These are phyloP conservation scores for Lodderomyces orthopsilosis DNA, from an alignment of 1,139 yeast species.

Conservation along the genomic window DNA sequence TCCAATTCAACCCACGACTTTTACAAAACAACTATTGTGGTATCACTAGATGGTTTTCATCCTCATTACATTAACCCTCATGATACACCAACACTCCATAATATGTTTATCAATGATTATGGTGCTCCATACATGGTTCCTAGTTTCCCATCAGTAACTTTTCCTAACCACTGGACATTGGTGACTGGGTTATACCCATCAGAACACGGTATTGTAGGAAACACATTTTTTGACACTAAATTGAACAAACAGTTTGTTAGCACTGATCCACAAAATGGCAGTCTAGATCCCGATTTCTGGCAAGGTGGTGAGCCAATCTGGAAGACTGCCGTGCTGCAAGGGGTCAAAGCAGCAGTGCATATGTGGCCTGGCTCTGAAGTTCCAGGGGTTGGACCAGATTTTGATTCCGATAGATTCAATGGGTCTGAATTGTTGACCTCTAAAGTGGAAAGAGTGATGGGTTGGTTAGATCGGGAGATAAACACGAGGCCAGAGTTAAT, in stretches of 20 bases:
- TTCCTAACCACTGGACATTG: slow-evolving; percentile 90
- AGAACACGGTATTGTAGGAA: slow-evolving; percentile 85
- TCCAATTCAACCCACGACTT: slow-evolving; percentile 72
- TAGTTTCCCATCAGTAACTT: slow-evolving; percentile 84
- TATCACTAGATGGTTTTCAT: slow-evolving; percentile 86
- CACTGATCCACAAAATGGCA: slow-evolving; percentile 56
- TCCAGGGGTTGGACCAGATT: slow-evolving; percentile 45
- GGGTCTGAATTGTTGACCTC: slow-evolving; percentile 56
- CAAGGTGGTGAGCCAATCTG: slow-evolving; percentile 85
- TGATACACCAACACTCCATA: slow-evolving; percentile 69
- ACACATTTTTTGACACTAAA: slow-evolving; percentile 69
- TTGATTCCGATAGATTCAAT: slow-evolving; percentile 60
- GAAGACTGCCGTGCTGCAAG: slow-evolving; percentile 70
- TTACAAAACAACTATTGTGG: slow-evolving; percentile 71
- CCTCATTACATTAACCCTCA: slow-evolving; percentile 77
- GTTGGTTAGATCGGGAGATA: slow-evolving; percentile 63
- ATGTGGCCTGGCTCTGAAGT: slow-evolving; percentile 98
- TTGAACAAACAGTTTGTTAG: slow-evolving; percentile 58
- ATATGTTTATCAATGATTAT: slow-evolving; percentile 50
- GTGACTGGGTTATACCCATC: slow-evolving; percentile 84
- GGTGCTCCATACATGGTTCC: slow-evolving; percentile 86
- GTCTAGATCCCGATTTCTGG: slow-evolving; percentile 69
- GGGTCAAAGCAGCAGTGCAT: slow-evolving; percentile 72
- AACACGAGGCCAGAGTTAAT: slow-evolving; percentile 68
- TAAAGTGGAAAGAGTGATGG: slow-evolving; percentile 56